Base-by-base conservation (phyloP, 2,329 filamentous ascomycete genomes). In the Exophiala bonariae region DNA sequence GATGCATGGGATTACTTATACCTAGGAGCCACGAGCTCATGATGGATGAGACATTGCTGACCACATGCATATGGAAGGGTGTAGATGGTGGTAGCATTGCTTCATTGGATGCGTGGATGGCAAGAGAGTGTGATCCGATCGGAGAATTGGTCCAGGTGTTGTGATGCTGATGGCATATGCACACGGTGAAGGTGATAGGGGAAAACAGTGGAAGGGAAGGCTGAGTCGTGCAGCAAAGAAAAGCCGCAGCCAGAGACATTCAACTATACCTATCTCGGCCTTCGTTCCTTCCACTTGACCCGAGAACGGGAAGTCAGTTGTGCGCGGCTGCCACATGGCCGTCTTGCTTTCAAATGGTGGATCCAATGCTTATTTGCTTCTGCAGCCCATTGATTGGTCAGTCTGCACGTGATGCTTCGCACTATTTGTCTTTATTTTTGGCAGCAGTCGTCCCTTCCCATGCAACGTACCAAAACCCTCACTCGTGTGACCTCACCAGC, bases 1-100 rank as follows among this genome's bases (percentile, higher is more conserved):
- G 42, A 22, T 17, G 18, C 20, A 11, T 4, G 14, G 39, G 14
- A 41, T 47, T 47, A 47, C 48, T 50, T 50, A 50, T 50, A 50
- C 48, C 43, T 47, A 23, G 31, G 13, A 18, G 32, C 32, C 32
- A 19, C 32, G 28, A 28, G 26, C 30, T 33, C 38, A 14, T 38
- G 18, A 16, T 10, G 26, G 19, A 30, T 44, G 48, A 46, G 48
- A 46, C 47, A 47, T 47, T 46, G 43, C 36, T 46, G 42, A 46
- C 37, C 37, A 44, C 26, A 26, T 26, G 23, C 23, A 11, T 6
- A 6, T 26, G 23, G 23, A 26, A 6, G 23, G 23, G 23, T 39
- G 32, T 38, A 19, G 37, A 47, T 28, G 14, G 13, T 42, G 39
- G 9, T 33, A 14, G 30, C 34, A 30, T 34, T 48, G 39, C 39